phyloP scores from a whole-genome alignment of 495 filamentous ascomycete genomes.

The Emericellopsis terricola region DNA sequence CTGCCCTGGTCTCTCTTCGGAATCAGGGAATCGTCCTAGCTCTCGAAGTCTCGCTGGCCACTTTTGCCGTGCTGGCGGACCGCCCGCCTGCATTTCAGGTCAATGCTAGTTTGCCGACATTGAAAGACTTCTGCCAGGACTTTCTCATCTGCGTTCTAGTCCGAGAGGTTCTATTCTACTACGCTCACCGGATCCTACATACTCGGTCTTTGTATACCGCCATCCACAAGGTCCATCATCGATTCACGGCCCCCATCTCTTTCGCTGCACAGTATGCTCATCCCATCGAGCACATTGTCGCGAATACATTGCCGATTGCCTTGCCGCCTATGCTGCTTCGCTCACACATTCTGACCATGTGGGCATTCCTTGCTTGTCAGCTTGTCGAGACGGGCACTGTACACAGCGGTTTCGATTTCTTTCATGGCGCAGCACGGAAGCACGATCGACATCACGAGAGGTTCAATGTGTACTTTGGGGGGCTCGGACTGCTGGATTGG shows the following conservation, averaged over 20 bases:
- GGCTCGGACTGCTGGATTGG: conserved; percentile 22
- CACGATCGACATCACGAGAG: conserved; percentile 37
- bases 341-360: conserved; percentile 32
- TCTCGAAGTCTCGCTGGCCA: conserved; percentile 17
- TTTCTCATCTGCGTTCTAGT: conserved; percentile 24
- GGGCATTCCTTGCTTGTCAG: conserved; percentile 25
- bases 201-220: conserved; percentile 23
- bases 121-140: conserved; percentile 19
- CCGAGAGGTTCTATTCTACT: conserved; percentile 38
- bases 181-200: conserved; percentile 36
- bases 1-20: conserved; percentile 21
- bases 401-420: conserved; percentile 39
- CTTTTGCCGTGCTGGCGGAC: conserved; percentile 3
- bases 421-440: conserved; percentile 18
- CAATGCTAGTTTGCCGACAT: conserved; percentile 13
- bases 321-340: conserved; percentile 29
- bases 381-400: conserved; percentile 31
- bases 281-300: conserved; percentile 36
- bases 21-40: conserved; percentile 27
- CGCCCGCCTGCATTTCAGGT: conserved; percentile 18
- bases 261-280: conserved; percentile 40
- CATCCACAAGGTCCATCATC: conserved; percentile 40
- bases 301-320: conserved; percentile 33
- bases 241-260: conserved; percentile 39
- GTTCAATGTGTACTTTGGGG: conserved; percentile 21